These are phyloP conservation scores for Macrocystidia cucumis DNA, from an alignment of 1,284 basidiomycete genomes.

Conservation along the genomic window DNA sequence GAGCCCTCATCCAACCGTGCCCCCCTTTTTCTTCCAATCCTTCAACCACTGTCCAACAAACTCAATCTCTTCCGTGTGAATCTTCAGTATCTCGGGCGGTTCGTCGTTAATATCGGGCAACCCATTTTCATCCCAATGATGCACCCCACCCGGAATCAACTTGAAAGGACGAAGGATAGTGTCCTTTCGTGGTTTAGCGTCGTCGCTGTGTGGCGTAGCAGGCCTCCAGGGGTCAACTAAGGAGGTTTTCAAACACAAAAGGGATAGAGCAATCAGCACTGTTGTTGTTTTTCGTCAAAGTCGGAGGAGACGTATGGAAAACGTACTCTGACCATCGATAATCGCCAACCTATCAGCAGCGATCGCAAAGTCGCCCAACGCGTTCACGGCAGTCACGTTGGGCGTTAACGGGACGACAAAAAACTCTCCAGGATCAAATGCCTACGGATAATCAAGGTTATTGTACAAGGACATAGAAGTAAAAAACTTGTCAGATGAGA, in stretches of 20 bases:
- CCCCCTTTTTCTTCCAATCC: too few relatives aligned
- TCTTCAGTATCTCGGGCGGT: slow-evolving; percentile 71
- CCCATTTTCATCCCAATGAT: slow-evolving; percentile 90
- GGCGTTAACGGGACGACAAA: slow-evolving; percentile 68
- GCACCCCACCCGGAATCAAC: slow-evolving; percentile 82
- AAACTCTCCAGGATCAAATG: slow-evolving; percentile 74
- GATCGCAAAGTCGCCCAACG: slow-evolving; percentile 70
- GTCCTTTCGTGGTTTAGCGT: slow-evolving; percentile 65
- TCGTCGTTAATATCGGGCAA: slow-evolving; percentile 58
- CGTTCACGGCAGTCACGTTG: slow-evolving; percentile 76
- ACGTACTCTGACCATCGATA: slow-evolving; percentile 83
- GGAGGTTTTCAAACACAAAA: not conserved
- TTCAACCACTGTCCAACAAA: slow-evolving; percentile 84
- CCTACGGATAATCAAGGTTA: too few relatives aligned
- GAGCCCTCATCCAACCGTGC: too few relatives aligned
- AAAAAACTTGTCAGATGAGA: slow-evolving; percentile 1
- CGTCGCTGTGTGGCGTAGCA: slow-evolving; percentile 78
- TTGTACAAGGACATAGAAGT: too few relatives aligned
- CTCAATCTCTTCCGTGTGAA: slow-evolving; percentile 74
- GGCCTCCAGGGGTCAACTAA: slow-evolving; percentile 88
- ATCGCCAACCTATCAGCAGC: slow-evolving; percentile 76
- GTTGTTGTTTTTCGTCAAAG: too few relatives aligned
- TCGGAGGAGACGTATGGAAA: too few relatives aligned
- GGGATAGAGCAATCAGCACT: not conserved
- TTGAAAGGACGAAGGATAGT: slow-evolving; percentile 78